Percentiles rank a stretch among this genome's conserved stretches.
phyloP scores from a whole-genome alignment of 2,329 filamentous ascomycete species.

The Dactylellina haptotyla region DNA sequence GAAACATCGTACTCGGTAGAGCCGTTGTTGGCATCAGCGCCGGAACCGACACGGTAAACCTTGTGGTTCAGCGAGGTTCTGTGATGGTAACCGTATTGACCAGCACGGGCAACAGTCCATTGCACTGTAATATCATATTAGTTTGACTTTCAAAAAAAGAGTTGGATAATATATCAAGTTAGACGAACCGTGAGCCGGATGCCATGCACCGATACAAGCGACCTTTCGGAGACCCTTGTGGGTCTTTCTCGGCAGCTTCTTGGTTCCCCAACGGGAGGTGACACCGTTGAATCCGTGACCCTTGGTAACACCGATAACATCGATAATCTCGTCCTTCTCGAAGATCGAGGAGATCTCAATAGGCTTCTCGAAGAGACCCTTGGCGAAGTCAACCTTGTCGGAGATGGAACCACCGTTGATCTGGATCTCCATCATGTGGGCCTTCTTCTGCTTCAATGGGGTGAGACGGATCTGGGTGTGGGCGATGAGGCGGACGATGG shows the following conservation, averaged over 20 bases:
- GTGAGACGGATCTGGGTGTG: constrained; percentile 99
- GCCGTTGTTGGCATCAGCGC: constrained; percentile 86
- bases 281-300: constrained; percentile 99
- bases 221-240: constrained; percentile 99
- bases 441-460: constrained; percentile 99
- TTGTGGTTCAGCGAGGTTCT: constrained; percentile 99
- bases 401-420: constrained; percentile 95
- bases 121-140: constrained; percentile 29
- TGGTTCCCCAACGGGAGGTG: constrained; percentile 98
- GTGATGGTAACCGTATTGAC: constrained; percentile 99
- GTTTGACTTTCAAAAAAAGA: not conserved
- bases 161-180: not conserved
- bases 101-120: constrained; percentile 92
- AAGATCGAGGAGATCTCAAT: constrained; percentile 93
- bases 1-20: constrained; percentile 95
- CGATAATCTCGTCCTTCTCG: constrained; percentile 99
- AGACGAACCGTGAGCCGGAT: constrained; percentile 87
- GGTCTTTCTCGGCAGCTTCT: constrained; percentile 99
- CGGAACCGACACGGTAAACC: constrained; percentile 98
- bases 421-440: constrained; percentile 99
- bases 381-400: constrained; percentile 96
- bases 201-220: constrained; percentile 99
- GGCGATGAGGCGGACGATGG: constrained; percentile 97
- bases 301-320: constrained; percentile 99
- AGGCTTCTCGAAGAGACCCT: constrained; percentile 98